Base-by-base conservation (phyloP, 2,329 filamentous ascomycete genomes). In the Colletotrichum endophyticum region DNA sequence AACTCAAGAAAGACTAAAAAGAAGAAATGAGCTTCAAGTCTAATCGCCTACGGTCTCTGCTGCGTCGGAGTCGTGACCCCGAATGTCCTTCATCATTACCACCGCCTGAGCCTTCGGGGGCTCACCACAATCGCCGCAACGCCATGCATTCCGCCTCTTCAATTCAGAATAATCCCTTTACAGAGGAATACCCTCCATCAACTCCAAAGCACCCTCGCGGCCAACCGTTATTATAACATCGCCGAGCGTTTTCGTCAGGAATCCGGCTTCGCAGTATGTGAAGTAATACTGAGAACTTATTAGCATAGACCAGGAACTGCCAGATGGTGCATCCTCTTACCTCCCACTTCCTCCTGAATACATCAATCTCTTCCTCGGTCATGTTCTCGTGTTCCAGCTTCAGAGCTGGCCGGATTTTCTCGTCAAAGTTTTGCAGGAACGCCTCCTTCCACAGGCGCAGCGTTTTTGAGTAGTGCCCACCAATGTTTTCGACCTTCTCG, bases 261-360 rank as follows among this genome's bases (percentile, higher is more conserved):
- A 95, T 0, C 93, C 94, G 53, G 93, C 93, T 82, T 95, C 94
- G 78, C 93, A 95, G 81, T 95, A 95, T 27, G 90, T 88, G 83
- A 95, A 95, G 82, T 95, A 95, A 80, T 95, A 95, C 87, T 92
- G 77, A 44, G n/a, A 27, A 25, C 8, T 32, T 36, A 15, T 76
- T 56, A 77, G 75, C 70, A 56, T 79, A 76, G 78, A 67, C 57
- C 44, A 66, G n/a, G 36, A 12, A 68, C 4, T 3, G 4, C 61
- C 27, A 19, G 34, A 61, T 61, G 44, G 59, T 72, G 28, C 36
- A 16, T 22, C 72, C 44, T 82, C 88, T 83, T 80, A 91, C 90
- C 87, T 94, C 90, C 94, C 94, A 95, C 82, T 95, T 95, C 78
- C 91, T 88, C 81, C 89, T 89, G 81, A 95, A 95, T 3, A 94